phyloP scores from a whole-genome alignment of 495 filamentous ascomycete species.

The Annulohypoxylon stygium region DNA sequence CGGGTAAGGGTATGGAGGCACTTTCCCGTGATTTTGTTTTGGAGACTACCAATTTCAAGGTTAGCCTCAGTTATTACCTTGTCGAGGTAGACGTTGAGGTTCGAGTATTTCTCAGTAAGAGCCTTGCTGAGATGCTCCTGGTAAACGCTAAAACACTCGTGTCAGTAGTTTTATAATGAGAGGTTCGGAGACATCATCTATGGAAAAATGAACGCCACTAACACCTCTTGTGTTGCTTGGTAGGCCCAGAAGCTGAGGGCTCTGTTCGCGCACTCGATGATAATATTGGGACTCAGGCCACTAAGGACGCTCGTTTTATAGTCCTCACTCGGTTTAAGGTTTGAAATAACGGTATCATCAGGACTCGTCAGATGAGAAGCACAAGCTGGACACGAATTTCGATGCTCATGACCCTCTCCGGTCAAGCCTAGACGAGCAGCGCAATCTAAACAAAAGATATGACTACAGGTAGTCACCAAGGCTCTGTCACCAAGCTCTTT shows the following conservation, averaged over 20 bases:
- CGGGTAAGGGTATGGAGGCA: neutral
- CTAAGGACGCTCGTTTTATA: slow-evolving; percentile 93
- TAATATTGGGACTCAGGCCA: slow-evolving; percentile 82
- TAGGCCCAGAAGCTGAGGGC: slow-evolving; percentile 92
- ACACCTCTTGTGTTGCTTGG: slow-evolving; percentile 94
- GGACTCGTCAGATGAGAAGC: slow-evolving; percentile 73
- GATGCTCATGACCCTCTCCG: slow-evolving; percentile 62
- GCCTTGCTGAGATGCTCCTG: slow-evolving; percentile 81
- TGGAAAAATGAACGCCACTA: slow-evolving; percentile 25
- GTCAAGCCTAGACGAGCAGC: slow-evolving; percentile 76
- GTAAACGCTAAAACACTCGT: slow-evolving; percentile 70
- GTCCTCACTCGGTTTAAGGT: slow-evolving; percentile 88
- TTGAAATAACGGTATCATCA: slow-evolving; percentile 81
- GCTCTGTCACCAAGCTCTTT: slow-evolving; percentile 78
- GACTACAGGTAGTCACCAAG: slow-evolving; percentile 93
- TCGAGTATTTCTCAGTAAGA: slow-evolving; percentile 79
- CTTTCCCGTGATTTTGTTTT: slow-evolving; percentile 65
- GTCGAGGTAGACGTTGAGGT: slow-evolving; percentile 78
- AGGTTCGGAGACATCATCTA: neutral
- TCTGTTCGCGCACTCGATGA: slow-evolving; percentile 91
- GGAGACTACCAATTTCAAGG: slow-evolving; percentile 76
- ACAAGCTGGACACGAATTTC: slow-evolving; percentile 86
- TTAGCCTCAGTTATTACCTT: slow-evolving; percentile 87
- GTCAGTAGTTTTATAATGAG: neutral
- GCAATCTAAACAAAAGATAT: slow-evolving; percentile 87